Evolutionary conservation across 345 rosid species (phyloP).

Genomic region (Pugionium dolabratum): DNA sequence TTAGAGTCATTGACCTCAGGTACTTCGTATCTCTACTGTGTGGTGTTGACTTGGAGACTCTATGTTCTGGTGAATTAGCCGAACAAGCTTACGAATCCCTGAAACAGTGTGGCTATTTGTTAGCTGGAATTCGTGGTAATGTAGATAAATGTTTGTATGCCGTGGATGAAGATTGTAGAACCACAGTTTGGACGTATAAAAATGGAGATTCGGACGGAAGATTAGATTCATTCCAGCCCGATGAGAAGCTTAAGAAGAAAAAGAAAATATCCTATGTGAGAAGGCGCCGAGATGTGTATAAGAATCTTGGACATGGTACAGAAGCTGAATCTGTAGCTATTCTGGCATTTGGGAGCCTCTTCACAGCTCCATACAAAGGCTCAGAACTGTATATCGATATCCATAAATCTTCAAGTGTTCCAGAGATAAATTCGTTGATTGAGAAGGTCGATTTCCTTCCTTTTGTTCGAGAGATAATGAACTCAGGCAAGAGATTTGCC

Average conservation of each 20-base stretch:
- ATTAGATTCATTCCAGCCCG: constrained; percentile 76
- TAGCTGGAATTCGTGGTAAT: constrained; percentile 70
- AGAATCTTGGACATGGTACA: constrained; percentile 71
- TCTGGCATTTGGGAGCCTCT: constrained; percentile 86
- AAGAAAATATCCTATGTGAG: constrained; percentile 66
- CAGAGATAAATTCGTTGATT: constrained; percentile 56
- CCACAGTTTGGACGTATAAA: constrained; percentile 76
- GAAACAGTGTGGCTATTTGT: constrained; percentile 63
- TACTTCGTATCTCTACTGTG: constrained; percentile 73
- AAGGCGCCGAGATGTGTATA: constrained; percentile 63
- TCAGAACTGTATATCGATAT: constrained; percentile 72
- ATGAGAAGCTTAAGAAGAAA: constrained; percentile 76
- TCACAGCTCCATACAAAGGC: constrained; percentile 79
- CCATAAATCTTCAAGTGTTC: constrained; percentile 44
- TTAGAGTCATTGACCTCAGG: constrained; percentile 74
- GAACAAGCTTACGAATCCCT: constrained; percentile 48
- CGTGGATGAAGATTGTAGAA: constrained; percentile 82
- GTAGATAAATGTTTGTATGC: constrained; percentile 62
- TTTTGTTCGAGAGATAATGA: constrained; percentile 69
- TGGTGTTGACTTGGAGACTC: constrained; percentile 50
- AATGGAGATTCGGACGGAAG: constrained; percentile 54
- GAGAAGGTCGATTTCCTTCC: constrained; percentile 68
- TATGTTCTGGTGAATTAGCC: constrained; percentile 47
- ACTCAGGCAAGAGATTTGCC: constrained; percentile 61
- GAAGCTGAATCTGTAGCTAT: constrained; percentile 62